phyloP scores from a whole-genome alignment of 495 filamentous ascomycete genomes.

The Lichenothelia convexa region DNA sequence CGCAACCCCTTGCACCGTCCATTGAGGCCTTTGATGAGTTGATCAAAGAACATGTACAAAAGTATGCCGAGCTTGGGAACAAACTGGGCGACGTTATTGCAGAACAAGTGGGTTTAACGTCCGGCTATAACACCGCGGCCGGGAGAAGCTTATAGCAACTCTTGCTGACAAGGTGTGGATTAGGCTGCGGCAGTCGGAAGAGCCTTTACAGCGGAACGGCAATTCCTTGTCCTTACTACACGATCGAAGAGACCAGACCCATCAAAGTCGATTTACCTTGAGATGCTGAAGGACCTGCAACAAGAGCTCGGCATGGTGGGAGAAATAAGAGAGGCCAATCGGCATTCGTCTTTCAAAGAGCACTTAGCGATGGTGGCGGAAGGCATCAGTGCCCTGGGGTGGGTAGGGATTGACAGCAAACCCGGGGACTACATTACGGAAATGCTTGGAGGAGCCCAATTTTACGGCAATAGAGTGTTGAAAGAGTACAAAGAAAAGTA shows the following conservation, averaged over 20 bases:
- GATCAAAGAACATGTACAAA: slow-evolving; percentile 54
- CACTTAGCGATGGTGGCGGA: slow-evolving; percentile 77
- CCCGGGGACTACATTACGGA: slow-evolving; percentile 70
- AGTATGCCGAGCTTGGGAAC: slow-evolving; percentile 59
- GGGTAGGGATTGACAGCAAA: slow-evolving; percentile 63
- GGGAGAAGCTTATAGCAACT: too few species aligned
- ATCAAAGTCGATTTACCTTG: slow-evolving; percentile 42
- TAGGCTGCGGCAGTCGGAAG: slow-evolving; percentile 41
- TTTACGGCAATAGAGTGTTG: slow-evolving; percentile 79
- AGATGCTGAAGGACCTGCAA: slow-evolving; percentile 69
- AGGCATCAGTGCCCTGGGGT: slow-evolving; percentile 66
- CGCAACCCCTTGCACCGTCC: slow-evolving; percentile 18
- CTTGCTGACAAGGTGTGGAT: too few species aligned
- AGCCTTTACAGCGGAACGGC: slow-evolving; percentile 67
- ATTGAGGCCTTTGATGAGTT: slow-evolving; percentile 76
- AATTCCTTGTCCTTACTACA: slow-evolving; percentile 70
- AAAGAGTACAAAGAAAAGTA: slow-evolving; percentile 84
- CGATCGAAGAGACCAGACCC: slow-evolving; percentile 83
- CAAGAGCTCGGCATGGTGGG: slow-evolving; percentile 55
- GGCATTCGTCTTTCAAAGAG: slow-evolving; percentile 47
- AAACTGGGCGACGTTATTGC: slow-evolving; percentile 59
- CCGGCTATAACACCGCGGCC: too few species aligned
- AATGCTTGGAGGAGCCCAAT: slow-evolving; percentile 59
- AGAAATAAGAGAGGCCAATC: slow-evolving; percentile 61
- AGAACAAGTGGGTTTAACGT: slow-evolving; percentile 51